phyloP scores from a whole-genome alignment of 441 rosid genomes.

The Adansonia madagascariensis region DNA sequence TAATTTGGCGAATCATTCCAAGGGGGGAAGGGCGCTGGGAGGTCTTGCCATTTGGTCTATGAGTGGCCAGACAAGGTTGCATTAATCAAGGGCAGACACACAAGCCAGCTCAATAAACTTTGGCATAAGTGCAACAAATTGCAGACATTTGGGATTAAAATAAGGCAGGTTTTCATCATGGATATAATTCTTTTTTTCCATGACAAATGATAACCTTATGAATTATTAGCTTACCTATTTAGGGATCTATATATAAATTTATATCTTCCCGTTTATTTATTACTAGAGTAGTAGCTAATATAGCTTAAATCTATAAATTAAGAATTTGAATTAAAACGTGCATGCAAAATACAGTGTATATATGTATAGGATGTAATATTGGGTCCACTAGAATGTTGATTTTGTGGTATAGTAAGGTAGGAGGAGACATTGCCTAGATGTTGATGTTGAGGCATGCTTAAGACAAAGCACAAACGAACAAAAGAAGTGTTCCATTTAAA shows the following conservation, averaged over 20 bases:
- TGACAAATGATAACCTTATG: background rate
- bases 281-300: constrained; percentile 7
- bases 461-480: constrained; percentile 39
- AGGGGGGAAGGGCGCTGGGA: background rate
- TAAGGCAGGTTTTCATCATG: constrained; percentile 8
- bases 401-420: constrained; percentile 40
- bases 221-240: background rate
- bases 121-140: constrained; percentile 32
- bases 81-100: constrained; percentile 42
- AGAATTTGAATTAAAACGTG: constrained; percentile 8
- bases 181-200: background rate
- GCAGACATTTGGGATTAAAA: constrained; percentile 32
- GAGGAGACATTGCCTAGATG: constrained; percentile 44
- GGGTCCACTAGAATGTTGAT: constrained; percentile 45
- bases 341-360: constrained; percentile 8
- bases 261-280: background rate
- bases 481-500: constrained; percentile 24
- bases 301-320: constrained; percentile 1
- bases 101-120: constrained; percentile 45
- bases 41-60: constrained; percentile 23
- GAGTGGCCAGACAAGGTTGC: constrained; percentile 40
- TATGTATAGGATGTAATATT: background rate
- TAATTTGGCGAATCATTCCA: constrained; percentile 29
- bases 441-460: constrained; percentile 41
- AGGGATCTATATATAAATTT: constrained; percentile 14